These are phyloP conservation scores for Penicillium sp. DNA, from an alignment of 2,329 filamentous ascomycete genomes.

Conservation along the genomic window DNA sequence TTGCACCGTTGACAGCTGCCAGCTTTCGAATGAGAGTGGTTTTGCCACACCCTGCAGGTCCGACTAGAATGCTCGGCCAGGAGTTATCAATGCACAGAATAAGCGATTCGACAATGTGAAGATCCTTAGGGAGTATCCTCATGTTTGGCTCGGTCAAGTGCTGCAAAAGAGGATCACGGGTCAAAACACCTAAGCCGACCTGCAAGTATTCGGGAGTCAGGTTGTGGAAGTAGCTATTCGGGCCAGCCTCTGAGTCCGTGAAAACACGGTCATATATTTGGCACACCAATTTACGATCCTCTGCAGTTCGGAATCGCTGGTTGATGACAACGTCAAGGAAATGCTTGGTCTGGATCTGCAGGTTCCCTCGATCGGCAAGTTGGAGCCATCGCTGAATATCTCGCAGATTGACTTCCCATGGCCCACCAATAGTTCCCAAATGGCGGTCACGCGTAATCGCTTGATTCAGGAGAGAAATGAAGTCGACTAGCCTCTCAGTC, in stretches of 20 bases:
- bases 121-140: constrained; percentile 39
- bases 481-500: constrained; percentile 66
- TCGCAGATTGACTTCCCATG: constrained; percentile 94
- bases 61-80: constrained; percentile 85
- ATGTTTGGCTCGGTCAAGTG: constrained; percentile 33
- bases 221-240: constrained; percentile 65
- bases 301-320: constrained; percentile 75
- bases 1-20: constrained; percentile 72
- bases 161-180: constrained; percentile 51
- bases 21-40: constrained; percentile 74
- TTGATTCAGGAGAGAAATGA: constrained; percentile 75
- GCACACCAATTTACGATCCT: constrained; percentile 64
- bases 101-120: constrained; percentile 76
- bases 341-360: constrained; percentile 63
- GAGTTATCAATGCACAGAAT: constrained; percentile 82
- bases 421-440: constrained; percentile 61
- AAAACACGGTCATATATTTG: constrained; percentile 66
- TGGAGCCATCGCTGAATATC: constrained; percentile 86
- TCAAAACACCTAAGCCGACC: constrained; percentile 70
- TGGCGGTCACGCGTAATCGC: constrained; percentile 58
- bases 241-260: constrained; percentile 44
- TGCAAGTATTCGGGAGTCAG: constrained; percentile 65
- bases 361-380: constrained; percentile 59
- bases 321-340: constrained; percentile 78
- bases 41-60: constrained; percentile 82